phyloP scores from a whole-genome alignment of 2,329 filamentous ascomycete species.

The Fusarium dlaminii region DNA sequence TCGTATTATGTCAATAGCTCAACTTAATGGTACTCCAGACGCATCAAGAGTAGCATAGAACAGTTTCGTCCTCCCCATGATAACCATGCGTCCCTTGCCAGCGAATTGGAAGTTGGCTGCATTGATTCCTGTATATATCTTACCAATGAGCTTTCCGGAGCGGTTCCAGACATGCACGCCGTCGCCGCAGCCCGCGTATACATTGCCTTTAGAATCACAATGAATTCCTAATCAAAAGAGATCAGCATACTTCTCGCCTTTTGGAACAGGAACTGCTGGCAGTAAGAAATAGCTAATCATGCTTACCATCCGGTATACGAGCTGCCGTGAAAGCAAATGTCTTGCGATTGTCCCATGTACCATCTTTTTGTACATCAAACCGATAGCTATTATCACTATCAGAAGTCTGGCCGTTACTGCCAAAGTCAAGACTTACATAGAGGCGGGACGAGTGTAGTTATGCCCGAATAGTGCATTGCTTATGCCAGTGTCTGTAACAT shows the following conservation, averaged over 20 bases:
- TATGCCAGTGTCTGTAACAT: conserved; percentile 66
- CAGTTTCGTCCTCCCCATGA: conserved; percentile 48
- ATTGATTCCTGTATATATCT: conserved; percentile 61
- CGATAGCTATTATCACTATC: conserved; percentile 50
- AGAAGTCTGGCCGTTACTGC: rapidly evolving
- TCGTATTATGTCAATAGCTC: not conserved
- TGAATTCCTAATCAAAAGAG: conserved; percentile 56
- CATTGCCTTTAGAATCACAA: conserved; percentile 62
- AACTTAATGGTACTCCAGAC: conserved; percentile 24
- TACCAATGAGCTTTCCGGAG: conserved; percentile 60
- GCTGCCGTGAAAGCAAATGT: conserved; percentile 65
- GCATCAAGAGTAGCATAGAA: conserved; percentile 45
- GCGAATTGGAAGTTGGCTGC: conserved; percentile 59
- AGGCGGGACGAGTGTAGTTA: conserved; percentile 54
- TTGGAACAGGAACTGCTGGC: not conserved
- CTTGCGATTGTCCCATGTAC: conserved; percentile 58
- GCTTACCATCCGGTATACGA: conserved; percentile 67
- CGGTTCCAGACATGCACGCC: conserved; percentile 60
- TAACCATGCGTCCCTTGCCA: conserved; percentile 48
- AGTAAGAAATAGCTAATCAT: not conserved
- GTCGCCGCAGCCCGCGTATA: conserved; percentile 62
- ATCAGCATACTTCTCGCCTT: not conserved
- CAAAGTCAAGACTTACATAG: conserved; percentile 52
- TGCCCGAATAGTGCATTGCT: conserved; percentile 53
- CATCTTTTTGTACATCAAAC: conserved; percentile 56